Evolutionary conservation across 1,139 yeast genomes (phyloP).

Genomic region (Taphrina sp.): DNA sequence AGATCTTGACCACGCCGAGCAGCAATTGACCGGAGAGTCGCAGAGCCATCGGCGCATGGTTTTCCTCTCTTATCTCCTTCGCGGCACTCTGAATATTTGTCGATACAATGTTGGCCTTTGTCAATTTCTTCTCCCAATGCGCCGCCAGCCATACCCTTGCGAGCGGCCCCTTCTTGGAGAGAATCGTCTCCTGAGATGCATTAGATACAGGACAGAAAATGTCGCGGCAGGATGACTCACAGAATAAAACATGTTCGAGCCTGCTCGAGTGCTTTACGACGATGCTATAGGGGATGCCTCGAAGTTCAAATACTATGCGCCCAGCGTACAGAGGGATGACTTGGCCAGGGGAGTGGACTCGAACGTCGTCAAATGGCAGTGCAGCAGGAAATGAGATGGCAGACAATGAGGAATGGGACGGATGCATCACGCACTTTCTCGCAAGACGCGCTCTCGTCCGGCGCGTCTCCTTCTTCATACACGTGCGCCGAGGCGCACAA

Average conservation of each 20-base stretch:
- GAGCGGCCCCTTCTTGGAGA: conserved; percentile 61
- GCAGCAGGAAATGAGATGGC: too few relatives aligned
- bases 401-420: too few relatives aligned
- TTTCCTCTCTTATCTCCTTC: conserved; percentile 48
- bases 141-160: conserved; percentile 95
- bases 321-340: background rate
- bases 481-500: too few relatives aligned
- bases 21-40: conserved; percentile 84
- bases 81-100: conserved; percentile 73
- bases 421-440: too few relatives aligned
- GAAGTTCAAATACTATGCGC: background rate
- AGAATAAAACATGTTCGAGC: conserved; percentile 10
- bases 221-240: background rate
- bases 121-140: conserved; percentile 73
- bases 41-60: conserved; percentile 59
- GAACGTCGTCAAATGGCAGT: background rate
- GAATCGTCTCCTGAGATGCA: conserved; percentile 39
- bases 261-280: too few relatives aligned
- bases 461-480: too few relatives aligned
- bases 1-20: conserved; percentile 84
- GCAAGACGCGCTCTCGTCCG: too few relatives aligned
- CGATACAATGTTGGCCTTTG: conserved; percentile 71
- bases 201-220: too few relatives aligned
- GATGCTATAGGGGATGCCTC: too few relatives aligned
- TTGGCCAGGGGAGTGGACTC: background rate